Evolutionary conservation across 2,329 filamentous ascomycete genomes (phyloP).

Genomic region (Fusarium metavorans): DNA sequence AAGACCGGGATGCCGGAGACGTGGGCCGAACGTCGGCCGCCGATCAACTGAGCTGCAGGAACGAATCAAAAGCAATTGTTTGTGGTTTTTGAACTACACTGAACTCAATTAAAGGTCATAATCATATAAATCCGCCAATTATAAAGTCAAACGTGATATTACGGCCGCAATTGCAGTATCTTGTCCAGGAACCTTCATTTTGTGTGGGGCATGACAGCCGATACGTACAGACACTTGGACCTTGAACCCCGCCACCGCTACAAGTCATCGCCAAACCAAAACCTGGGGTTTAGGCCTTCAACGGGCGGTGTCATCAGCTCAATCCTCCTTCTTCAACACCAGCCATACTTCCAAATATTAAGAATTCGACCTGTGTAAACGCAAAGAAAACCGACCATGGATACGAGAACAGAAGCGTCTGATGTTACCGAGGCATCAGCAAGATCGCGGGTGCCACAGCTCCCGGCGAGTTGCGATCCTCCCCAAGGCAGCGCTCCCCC

Average conservation of each 20-base stretch:
- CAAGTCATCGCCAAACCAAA: conserved; percentile 2
- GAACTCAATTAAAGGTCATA: background rate
- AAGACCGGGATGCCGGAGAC: background rate
- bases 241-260: conserved; percentile 21
- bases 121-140: background rate
- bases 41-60: background rate
- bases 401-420: conserved; percentile 41
- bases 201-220: background rate
- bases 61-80: background rate
- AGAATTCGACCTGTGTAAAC: background rate
- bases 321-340: conserved; percentile 13
- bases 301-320: conserved; percentile 2
- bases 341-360: background rate
- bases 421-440: conserved; percentile 43
- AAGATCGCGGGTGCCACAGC: conserved; percentile 58
- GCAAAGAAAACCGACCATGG: conserved; percentile 37
- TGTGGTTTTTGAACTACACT: background rate
- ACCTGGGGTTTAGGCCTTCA: conserved; percentile 14
- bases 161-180: background rate
- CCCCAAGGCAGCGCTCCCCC: conserved; percentile 77
- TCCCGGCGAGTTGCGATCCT: conserved; percentile 89
- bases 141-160: background rate
- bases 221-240: conserved; percentile 17
- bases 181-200: background rate
- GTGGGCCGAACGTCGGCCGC: background rate